A percentile compares a stretch with the other conserved stretches of the same genome.
Conservation (phyloP, 768 basidiomycete genomes). For the Astraeus odoratus region DNA sequence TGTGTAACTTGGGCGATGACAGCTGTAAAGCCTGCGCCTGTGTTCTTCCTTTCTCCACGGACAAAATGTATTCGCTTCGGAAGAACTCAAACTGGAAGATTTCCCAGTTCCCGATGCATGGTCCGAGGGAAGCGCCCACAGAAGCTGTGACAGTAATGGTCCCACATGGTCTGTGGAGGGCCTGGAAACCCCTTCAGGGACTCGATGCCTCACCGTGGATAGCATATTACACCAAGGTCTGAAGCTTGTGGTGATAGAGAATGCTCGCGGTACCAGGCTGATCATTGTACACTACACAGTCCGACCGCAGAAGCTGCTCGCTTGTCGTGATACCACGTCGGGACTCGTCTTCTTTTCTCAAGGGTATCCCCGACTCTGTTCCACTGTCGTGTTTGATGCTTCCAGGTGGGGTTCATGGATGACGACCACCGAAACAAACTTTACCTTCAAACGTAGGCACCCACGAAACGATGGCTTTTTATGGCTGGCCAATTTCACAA, state of each 20-base stretch:
- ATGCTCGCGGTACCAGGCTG: slow-evolving; percentile 2
- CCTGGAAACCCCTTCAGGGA: slow-evolving; percentile 41
- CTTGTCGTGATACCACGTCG: slow-evolving; percentile 57
- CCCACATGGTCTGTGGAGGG: slow-evolving; percentile 16
- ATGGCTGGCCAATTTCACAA: slow-evolving; percentile 82
- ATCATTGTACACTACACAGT: slow-evolving; percentile 26
- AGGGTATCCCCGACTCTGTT: slow-evolving; percentile 56
- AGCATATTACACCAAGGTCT: slow-evolving; percentile 49
- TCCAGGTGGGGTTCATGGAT: slow-evolving; percentile 48
- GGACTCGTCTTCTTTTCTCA: slow-evolving; percentile 49
- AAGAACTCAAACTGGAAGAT: slow-evolving; percentile 10
- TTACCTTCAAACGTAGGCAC: slow-evolving; percentile 2
- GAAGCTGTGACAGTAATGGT: slow-evolving; percentile 14
- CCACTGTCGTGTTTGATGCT: slow-evolving; percentile 70
- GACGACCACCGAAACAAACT: slow-evolving; percentile 26
- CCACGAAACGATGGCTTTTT: slow-evolving; percentile 54
- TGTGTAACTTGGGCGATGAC: slow-evolving; percentile 11
- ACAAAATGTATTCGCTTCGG: slow-evolving; percentile 16
- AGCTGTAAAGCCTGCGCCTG: slow-evolving; percentile 5
- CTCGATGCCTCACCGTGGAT: slow-evolving; percentile 48
- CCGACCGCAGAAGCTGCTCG: slow-evolving; percentile 36
- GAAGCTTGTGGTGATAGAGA: slow-evolving; percentile 14
- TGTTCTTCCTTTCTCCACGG: slow-evolving; percentile 18
- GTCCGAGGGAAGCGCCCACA: not conserved
- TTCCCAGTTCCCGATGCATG: not conserved